Evolutionary conservation across 106 monocot species (phyloP), one percentile per base, ranked within the genome.

Genomic region (Dendrobium chrysotoxum): DNA sequence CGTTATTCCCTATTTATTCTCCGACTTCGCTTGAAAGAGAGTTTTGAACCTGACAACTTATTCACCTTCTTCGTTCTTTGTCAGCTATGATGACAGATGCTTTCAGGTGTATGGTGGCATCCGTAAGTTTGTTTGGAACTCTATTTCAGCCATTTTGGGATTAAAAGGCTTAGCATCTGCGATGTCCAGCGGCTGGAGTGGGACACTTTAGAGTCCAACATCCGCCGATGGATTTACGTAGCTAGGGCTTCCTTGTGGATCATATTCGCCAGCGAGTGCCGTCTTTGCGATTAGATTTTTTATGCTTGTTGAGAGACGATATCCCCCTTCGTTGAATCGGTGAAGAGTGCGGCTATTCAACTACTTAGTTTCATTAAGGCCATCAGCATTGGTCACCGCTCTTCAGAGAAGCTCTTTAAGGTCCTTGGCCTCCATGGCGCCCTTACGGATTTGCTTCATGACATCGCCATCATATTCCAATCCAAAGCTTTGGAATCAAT

Each of bases 161-260:
- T 95, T 10, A 95, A 88, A 87, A 89, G 80, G 79, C 88, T 93
- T 71, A 87, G 88, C 83, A 93, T 93, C 65, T 85, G 88, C 35
- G 90, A 93, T 5, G 88, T 90, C 41, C 93, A 93, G 78, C 83
- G 86, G 16, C 83, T 93, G n/a, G 90, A 88, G 50, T 93, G 90
- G 93, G 83, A 90, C 0, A 72, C 50, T 16, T 81, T 90, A 23
- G 95, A 92, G 76, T 20, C 79, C 46, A 92, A 88, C 78, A 94
- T 95, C 77, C 86, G 88, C 5, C 91, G 89, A 16, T 95, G 98
- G 98, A 95, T 95, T 82, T 88, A 89, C 38, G 86, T 95, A 17
- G 89, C 91, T 15, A 81, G 84, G 57, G 82, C 61, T 30, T 85
- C 83, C 72, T 82, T 99, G 44, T 87, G 94, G 40, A 53, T 88